Conservation (phyloP, 331 rosid species). For the Malus hybrid region DNA sequence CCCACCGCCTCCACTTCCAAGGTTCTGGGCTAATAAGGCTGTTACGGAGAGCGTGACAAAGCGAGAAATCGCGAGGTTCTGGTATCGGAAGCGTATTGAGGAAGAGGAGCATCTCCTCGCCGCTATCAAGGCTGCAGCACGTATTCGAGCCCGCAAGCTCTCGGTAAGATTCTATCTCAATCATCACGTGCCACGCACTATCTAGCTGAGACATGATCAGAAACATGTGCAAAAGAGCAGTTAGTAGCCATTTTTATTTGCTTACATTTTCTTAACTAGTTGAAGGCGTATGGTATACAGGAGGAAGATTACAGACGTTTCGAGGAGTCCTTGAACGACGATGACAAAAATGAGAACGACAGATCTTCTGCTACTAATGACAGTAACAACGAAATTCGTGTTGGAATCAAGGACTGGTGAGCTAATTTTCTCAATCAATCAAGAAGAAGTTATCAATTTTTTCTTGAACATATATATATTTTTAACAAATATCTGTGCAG, state of each 20-base stretch:
- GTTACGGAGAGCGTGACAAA: slow-evolving; percentile 51
- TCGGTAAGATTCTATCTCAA: slow-evolving; percentile 25
- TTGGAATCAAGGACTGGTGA: slow-evolving; percentile 86
- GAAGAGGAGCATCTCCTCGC: slow-evolving; percentile 75
- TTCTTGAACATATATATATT: neutral
- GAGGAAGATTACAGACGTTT: slow-evolving; percentile 50
- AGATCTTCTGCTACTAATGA: neutral
- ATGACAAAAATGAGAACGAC: slow-evolving; percentile 15
- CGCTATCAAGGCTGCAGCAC: slow-evolving; percentile 76
- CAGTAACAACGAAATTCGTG: slow-evolving; percentile 34
- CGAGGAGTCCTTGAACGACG: slow-evolving; percentile 39
- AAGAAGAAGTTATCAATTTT: too few relatives aligned
- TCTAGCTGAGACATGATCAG: neutral
- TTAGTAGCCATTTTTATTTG: neutral
- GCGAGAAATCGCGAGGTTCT: slow-evolving; percentile 61
- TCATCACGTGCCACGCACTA: neutral
- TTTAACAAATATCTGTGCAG: slow-evolving; percentile 25
- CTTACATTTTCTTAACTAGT: neutral
- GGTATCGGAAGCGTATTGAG: slow-evolving; percentile 55
- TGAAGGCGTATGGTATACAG: slow-evolving; percentile 21
- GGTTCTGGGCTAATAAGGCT: slow-evolving; percentile 23
- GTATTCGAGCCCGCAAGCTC: slow-evolving; percentile 57
- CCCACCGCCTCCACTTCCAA: slow-evolving; percentile 45
- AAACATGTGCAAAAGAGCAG: neutral
- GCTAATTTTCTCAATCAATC: slow-evolving; percentile 5